phyloP scores from a whole-genome alignment of 1,139 yeast species.

The Magnusiomyces suaveolens region DNA sequence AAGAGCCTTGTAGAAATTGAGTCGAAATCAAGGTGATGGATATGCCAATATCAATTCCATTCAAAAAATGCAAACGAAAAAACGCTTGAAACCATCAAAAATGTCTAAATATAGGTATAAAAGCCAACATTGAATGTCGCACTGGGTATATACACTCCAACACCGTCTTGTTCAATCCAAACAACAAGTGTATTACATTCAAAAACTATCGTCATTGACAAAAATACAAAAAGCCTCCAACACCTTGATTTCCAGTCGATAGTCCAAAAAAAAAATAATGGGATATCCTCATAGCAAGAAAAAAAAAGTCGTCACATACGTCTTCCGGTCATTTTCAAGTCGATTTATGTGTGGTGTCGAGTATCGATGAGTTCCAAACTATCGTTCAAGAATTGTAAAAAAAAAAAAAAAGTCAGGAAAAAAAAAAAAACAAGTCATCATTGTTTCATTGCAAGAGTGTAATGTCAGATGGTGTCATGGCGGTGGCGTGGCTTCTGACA shows the following conservation, averaged over 20 bases:
- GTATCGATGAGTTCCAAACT: constrained; percentile 7
- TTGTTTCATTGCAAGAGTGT: too few species aligned
- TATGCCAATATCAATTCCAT: not conserved
- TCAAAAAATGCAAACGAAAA: too few species aligned
- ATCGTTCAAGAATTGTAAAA: constrained; percentile 4
- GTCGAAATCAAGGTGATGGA: too few species aligned
- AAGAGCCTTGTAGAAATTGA: not conserved
- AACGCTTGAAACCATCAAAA: too few species aligned
- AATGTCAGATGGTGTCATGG: too few species aligned
- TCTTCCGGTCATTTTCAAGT: constrained; percentile 7
- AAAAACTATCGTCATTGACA: not conserved
- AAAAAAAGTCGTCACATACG: constrained; percentile 1
- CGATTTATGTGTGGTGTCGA: constrained; percentile 6
- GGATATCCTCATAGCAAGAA: not conserved
- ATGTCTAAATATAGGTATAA: too few species aligned
- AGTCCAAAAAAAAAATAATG: not conserved
- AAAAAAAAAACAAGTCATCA: too few species aligned
- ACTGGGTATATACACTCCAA: too few species aligned
- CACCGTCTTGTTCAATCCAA: not conserved
- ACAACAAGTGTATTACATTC: not conserved
- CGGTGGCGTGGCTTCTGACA: too few species aligned
- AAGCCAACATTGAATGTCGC: too few species aligned
- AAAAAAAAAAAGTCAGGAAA: not conserved
- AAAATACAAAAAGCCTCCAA: too few species aligned
- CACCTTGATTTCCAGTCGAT: too few species aligned